phyloP scores from a whole-genome alignment of 148 eudicot genomes.

The Cornus suecica region DNA sequence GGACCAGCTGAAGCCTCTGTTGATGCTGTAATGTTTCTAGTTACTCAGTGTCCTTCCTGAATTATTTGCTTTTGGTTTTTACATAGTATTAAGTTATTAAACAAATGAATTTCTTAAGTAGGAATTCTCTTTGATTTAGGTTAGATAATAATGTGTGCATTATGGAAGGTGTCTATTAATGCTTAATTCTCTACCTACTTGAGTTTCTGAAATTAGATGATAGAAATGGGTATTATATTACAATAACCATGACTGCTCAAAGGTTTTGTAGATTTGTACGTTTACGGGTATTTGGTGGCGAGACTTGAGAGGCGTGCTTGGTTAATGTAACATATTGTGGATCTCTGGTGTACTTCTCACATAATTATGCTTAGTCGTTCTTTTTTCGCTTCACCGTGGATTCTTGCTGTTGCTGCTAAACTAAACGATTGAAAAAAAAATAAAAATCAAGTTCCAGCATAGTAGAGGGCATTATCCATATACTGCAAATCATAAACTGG shows the following conservation, averaged over 20 bases:
- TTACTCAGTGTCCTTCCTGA: neutral
- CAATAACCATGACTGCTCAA: neutral
- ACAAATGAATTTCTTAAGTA: neutral
- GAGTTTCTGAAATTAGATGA: neutral
- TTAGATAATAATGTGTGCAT: neutral
- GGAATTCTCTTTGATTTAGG: neutral
- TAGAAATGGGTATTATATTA: neutral
- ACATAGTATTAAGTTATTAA: neutral
- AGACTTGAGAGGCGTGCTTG: neutral
- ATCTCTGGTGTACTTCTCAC: neutral
- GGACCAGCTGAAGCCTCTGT: constrained; percentile 99
- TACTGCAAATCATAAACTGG: neutral
- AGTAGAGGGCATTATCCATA: no score
- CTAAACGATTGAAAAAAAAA: no score
- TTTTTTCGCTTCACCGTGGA: neutral
- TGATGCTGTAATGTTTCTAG: constrained; percentile 69
- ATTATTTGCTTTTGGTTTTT: neutral
- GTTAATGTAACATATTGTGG: neutral
- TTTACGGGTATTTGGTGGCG: neutral
- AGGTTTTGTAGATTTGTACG: neutral
- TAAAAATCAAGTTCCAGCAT: no score
- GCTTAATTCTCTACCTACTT: neutral
- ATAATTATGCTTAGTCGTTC: no score
- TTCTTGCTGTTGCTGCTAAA: neutral
- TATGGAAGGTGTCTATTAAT: neutral